Evolutionary conservation across 208 protist species (phyloP), one percentile per base, ranked within the genome.

Genomic region (Trypanosoma lewisi): DNA sequence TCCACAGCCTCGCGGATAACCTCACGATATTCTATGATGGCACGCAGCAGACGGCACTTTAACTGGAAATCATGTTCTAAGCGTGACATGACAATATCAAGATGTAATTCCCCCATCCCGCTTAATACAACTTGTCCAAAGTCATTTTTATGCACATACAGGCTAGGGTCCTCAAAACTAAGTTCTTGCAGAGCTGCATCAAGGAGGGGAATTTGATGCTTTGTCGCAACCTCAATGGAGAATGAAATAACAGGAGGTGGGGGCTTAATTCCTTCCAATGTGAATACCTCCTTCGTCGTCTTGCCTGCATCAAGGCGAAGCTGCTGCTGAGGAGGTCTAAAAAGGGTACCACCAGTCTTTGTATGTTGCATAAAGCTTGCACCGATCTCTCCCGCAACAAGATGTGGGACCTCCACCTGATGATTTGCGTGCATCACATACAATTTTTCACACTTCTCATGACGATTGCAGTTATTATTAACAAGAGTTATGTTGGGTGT

Each of bases 221-320:
- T 87, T 25, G 76, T 91, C n/a, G 92, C 91, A 12, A 95, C 88
- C 79, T 93, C 77, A 25, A 99, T 80, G 3, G 96, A 82, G 27
- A 98, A 91, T 8, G 95, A 98, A 65, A 99, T 93, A 39, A 99
- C 98, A 28, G 97, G 91, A 6, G 97, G 91, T 16, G 98, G 98
- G 11, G 98, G 85, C 36, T 85, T 64, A 60, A 96, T 95, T 33
- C 87, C 87, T 67, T 94, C 88, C 12, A 96, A 62, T 1, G 77
- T 91, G 71, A 78, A 78, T 21, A 87, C 77, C 75, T 82, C 78
- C 47, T 66, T 56, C 34, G 4, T 34, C 16, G 28, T 27, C 4
- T 52, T 42, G 54, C 49, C 56, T 67, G 53, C n/a, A 25, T 44
- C 2, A 51, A 52, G 23, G 0, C 28, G 49, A n/a, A 21, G 4